phyloP scores from a whole-genome alignment of 2,329 filamentous ascomycete genomes.

The Aspergillus ochraceoroseus region DNA sequence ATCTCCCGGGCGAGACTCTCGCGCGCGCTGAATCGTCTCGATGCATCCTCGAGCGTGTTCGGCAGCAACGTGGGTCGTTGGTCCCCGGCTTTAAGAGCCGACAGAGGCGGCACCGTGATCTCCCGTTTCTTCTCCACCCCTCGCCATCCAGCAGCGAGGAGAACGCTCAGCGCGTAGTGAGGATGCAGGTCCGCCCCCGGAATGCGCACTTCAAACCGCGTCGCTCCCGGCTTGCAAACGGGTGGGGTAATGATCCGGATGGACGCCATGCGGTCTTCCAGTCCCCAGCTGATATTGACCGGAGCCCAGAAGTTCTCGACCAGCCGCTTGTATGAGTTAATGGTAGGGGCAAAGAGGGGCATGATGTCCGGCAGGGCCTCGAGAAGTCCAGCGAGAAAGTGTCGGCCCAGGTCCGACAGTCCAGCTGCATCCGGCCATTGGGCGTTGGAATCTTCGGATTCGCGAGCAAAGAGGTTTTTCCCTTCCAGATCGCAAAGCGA shows the following conservation, averaged over 20 bases:
- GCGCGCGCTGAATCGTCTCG: constrained; percentile 65
- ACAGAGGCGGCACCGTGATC: constrained; percentile 72
- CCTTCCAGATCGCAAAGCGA: too few relatives aligned
- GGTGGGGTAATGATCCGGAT: too few relatives aligned
- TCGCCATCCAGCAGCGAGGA: constrained; percentile 85
- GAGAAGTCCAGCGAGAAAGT: constrained; percentile 85
- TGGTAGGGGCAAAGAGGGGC: constrained; percentile 85
- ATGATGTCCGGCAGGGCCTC: constrained; percentile 87
- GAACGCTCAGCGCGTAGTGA: constrained; percentile 75
- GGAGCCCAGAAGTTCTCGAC: constrained; percentile 99
- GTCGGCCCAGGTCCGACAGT: constrained; percentile 81
- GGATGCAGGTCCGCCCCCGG: constrained; percentile 79
- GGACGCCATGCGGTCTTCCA: too few relatives aligned
- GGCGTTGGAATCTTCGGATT: constrained; percentile 63
- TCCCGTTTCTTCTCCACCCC: constrained; percentile 86
- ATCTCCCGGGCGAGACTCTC: constrained; percentile 85
- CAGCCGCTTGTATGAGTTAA: constrained; percentile 95
- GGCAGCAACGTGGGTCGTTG: too few relatives aligned
- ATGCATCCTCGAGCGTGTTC: constrained; percentile 82
- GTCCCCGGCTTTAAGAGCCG: too few relatives aligned
- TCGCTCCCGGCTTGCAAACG: too few relatives aligned
- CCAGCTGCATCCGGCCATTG: constrained; percentile 67
- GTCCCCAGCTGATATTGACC: constrained; percentile 90
- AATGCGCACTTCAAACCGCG: constrained; percentile 26
- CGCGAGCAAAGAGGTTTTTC: constrained; percentile 75